Percentiles rank a stretch among this genome's conserved stretches.
phyloP scores from a whole-genome alignment of 208 protist genomes.

The Trypanosomatidae sp. region DNA sequence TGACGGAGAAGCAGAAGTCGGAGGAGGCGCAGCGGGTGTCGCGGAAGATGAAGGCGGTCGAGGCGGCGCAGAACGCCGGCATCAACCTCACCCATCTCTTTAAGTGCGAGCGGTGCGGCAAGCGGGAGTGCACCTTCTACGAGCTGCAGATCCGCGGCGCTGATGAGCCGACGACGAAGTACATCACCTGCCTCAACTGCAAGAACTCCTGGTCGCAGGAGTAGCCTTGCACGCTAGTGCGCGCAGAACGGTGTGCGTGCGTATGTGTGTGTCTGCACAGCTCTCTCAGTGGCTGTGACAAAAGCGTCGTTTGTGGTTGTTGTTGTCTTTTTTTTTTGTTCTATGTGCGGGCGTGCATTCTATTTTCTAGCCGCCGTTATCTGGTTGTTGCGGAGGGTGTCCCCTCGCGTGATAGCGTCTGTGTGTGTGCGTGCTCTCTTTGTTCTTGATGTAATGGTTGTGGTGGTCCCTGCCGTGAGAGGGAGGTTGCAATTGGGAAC shows the following conservation, averaged over 20 bases:
- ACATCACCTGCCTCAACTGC: slow-evolving; percentile 94
- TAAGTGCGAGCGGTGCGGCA: slow-evolving; percentile 80
- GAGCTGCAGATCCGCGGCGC: slow-evolving; percentile 96
- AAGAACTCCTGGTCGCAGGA: slow-evolving; percentile 87
- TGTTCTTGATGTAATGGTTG: too few species aligned
- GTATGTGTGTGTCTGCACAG: not conserved
- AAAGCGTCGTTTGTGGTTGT: too few species aligned
- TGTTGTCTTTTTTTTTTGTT: too few species aligned
- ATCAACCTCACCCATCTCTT: slow-evolving; percentile 69
- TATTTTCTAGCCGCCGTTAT: too few species aligned
- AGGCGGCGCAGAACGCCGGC: slow-evolving; percentile 53
- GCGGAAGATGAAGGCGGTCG: slow-evolving; percentile 83
- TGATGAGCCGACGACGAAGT: slow-evolving; percentile 98
- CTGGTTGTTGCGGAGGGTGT: too few species aligned
- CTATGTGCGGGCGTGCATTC: too few species aligned
- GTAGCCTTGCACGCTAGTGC: slow-evolving; percentile 19
- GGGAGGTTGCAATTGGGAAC: too few species aligned
- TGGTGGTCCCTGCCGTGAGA: too few species aligned
- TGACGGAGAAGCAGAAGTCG: slow-evolving; percentile 93
- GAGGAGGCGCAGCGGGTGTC: slow-evolving; percentile 81
- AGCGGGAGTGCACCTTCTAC: slow-evolving; percentile 86
- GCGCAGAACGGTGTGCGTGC: not conserved
- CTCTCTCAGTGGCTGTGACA: too few species aligned
- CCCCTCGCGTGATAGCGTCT: too few species aligned
- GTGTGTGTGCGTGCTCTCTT: too few species aligned